Conservation (phyloP, 495 filamentous ascomycete species). For the Talaromyces thailandensis region DNA sequence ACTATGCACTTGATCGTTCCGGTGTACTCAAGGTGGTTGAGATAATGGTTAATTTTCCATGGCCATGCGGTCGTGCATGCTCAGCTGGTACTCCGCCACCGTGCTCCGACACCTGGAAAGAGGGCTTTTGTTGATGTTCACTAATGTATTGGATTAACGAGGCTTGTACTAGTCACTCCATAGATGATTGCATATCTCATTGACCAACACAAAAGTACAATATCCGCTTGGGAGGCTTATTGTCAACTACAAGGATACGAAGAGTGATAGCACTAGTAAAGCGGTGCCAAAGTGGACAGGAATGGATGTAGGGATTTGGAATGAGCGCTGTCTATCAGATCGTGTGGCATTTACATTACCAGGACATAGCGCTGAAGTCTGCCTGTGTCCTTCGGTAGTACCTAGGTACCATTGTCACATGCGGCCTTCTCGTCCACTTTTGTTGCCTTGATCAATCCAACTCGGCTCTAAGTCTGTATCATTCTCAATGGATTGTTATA, state of each 20-base stretch:
- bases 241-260: neutral
- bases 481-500: too few relatives aligned
- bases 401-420: too few relatives aligned
- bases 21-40: neutral
- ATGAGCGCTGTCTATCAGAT: neutral
- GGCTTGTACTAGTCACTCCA: too few relatives aligned
- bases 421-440: too few relatives aligned
- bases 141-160: too few relatives aligned
- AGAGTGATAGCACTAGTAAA: neutral
- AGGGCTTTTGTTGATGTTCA: neutral
- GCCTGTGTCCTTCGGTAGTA: too few relatives aligned
- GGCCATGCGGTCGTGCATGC: neutral
- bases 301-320: neutral
- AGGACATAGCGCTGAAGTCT: too few relatives aligned
- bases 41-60: neutral
- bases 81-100: neutral
- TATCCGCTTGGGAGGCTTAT: neutral
- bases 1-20: neutral
- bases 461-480: too few relatives aligned
- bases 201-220: neutral
- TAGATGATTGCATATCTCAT: neutral
- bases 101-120: neutral
- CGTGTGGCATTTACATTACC: too few relatives aligned
- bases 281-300: neutral
- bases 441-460: too few relatives aligned